Evolutionary conservation across 2,329 filamentous ascomycete species (phyloP), one percentile per base, ranked within the genome.

Genomic region (Harringtonia aguacate): DNA sequence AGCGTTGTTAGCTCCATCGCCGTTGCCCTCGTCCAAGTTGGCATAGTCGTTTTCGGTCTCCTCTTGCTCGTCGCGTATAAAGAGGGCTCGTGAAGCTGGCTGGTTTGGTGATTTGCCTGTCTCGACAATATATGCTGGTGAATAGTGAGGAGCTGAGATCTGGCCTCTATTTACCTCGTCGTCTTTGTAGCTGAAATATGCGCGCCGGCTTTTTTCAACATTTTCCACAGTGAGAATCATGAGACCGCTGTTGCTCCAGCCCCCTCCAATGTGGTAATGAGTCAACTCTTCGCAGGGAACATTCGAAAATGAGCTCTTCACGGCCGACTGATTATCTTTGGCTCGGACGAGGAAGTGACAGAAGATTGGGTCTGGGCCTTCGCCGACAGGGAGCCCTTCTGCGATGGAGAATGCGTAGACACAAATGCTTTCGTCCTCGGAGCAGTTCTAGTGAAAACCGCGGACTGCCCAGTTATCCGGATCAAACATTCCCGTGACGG

Each of bases 211-310:
- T 4, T 39, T 20, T 1, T 30, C 31, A 2, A 46, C 20, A 37
- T 56, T 51, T 27, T 53, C 52, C 8, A 52, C 24, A 2, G 52
- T 51, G 3, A 58, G 30, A 10, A 53, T 49, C 43, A 54, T 45
- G 43, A 52, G 55, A 6, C 49, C 48, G 27, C 40, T 36, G 27
- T 36, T 21, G 38, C 52, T 46, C 47, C 49, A 57, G 17, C 47
- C 51, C 30, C 50, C 52, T 31, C 48, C 51, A 35, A 52, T 36
- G 21, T 18, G 38, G 44, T 54, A 55, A 3, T 46, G 33, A 28
- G 43, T 17, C 4, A 41, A 34, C 1, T 47, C 41, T 2, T 46
- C 48, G 18, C 52, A 52, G 3, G 46, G 45, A 3, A 50, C 35
- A n/a, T 49, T 22, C 7, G 40, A 29, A 33, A 53, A 51, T 5